phyloP scores from a whole-genome alignment of 805 yeast species.

The Dipodascopsis uninucleata region DNA sequence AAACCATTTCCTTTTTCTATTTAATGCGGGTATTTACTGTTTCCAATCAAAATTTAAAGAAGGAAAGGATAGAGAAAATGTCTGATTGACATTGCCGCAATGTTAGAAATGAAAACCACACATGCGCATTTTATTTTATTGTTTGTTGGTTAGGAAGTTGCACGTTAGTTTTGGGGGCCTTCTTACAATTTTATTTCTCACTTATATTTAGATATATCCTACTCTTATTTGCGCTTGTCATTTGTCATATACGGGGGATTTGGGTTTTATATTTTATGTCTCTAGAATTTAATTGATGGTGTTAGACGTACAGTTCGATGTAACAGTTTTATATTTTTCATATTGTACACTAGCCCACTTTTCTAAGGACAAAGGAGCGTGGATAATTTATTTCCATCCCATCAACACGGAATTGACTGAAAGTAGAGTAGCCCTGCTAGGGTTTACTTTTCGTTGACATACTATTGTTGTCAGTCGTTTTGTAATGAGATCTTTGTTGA shows the following conservation, averaged over 20 bases:
- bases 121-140: not conserved
- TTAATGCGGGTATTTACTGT: no score
- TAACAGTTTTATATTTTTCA: no score
- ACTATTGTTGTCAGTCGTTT: slow-evolving; percentile 53
- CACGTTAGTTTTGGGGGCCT: slow-evolving; percentile 1
- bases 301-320: no score
- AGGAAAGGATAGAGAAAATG: no score
- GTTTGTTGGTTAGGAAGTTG: slow-evolving; percentile 3
- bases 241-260: slow-evolving; percentile 9
- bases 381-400: slow-evolving; percentile 36
- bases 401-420: slow-evolving; percentile 60
- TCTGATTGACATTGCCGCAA: no score
- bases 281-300: no score
- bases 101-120: no score
- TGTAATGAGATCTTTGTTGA: slow-evolving; percentile 52
- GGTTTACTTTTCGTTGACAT: slow-evolving; percentile 54
- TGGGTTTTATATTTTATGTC: not conserved
- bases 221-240: slow-evolving; percentile 5
- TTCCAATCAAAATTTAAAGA: no score
- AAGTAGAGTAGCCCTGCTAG: slow-evolving; percentile 73
- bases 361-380: no score
- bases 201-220: slow-evolving; percentile 1
- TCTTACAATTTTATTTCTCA: slow-evolving; percentile 1
- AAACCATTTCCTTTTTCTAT: slow-evolving; percentile 1
- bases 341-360: no score